Conservation (phyloP, 2,329 filamentous ascomycete species). For the Monosporascus ibericus region DNA sequence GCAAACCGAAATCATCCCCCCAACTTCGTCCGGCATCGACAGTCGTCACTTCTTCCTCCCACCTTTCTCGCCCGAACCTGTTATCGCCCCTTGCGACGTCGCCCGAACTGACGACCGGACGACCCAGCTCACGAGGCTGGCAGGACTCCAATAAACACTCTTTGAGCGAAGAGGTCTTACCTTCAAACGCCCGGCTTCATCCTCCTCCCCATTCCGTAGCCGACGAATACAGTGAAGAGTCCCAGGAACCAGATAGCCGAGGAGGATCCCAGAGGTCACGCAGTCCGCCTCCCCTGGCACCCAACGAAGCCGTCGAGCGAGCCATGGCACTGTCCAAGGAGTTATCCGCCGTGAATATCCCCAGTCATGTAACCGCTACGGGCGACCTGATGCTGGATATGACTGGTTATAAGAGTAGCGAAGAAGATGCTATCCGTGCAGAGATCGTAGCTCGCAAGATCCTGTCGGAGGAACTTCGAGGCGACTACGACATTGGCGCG, state of each 20-base stretch:
- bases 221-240: conserved; percentile 29
- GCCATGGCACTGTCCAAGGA: conserved; percentile 82
- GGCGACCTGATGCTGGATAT: conserved; percentile 98
- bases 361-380: conserved; percentile 82
- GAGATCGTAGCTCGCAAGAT: conserved; percentile 93
- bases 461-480: conserved; percentile 85
- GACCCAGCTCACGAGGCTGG: conserved; percentile 47
- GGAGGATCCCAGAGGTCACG: conserved; percentile 52
- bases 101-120: conserved; percentile 41
- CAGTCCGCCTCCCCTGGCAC: conserved; percentile 70
- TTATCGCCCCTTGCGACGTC: conserved; percentile 49
- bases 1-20: conserved; percentile 32
- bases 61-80: conserved; percentile 21
- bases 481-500: conserved; percentile 92
- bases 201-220: conserved; percentile 5
- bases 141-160: conserved; percentile 34
- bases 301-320: conserved; percentile 72
- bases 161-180: conserved; percentile 50
- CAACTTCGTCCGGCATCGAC: conserved; percentile 38
- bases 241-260: conserved; percentile 31
- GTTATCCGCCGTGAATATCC: conserved; percentile 84
- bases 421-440: conserved; percentile 84
- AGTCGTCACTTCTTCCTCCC: conserved; percentile 31
- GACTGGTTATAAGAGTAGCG: conserved; percentile 91
- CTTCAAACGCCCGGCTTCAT: conserved; percentile 35